Evolutionary conservation across 1,139 yeast species (phyloP), one percentile per base, ranked within the genome.

Genomic region (Suhomyces ambrosiae): DNA sequence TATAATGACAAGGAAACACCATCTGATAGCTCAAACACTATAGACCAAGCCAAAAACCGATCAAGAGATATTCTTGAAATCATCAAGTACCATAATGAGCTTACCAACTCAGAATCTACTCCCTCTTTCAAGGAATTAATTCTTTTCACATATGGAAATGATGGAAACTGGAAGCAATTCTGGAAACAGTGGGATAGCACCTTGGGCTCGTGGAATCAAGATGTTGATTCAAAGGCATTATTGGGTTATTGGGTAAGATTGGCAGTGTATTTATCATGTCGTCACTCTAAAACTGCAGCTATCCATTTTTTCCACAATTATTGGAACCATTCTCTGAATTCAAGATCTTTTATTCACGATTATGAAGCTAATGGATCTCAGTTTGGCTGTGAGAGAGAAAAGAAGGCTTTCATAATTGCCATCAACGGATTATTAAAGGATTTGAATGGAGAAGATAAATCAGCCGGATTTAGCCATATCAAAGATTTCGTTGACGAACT

Each of bases 101-200:
- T 31, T 6, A 23, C 42, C 6, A 42, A 40, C 2, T 37, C 43
- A 12, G 29, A 40, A 12, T 48, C 47, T 11, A 42, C 50, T 5
- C 38, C 43, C 3, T 52, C 60, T 11, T 54, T 60, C 35, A 54
- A 59, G 30, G 76, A 71, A 41, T 50, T 66, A 15, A 50, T 65
- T 11, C 57, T 71, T 32, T 58, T 60, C 41, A 60, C 68, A 2
- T 68, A 62, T 39, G 77, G 76, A 1, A 68, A 66, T 42, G 58
- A 70, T 11, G 63, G 64, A 3, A 52, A 63, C 23, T 70, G 75
- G 75, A 41, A 44, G 2, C 49, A 52, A 28, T 71, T 71, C 49
- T 71, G 76, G 76, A 45, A 46, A n/a, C 58, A 64, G 33, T 70
- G 75, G 75, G 59, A 65, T 16, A 41, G 46, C 1, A 44, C 52